phyloP scores from a whole-genome alignment of 1,139 yeast genomes.

The Pichia sp. region DNA sequence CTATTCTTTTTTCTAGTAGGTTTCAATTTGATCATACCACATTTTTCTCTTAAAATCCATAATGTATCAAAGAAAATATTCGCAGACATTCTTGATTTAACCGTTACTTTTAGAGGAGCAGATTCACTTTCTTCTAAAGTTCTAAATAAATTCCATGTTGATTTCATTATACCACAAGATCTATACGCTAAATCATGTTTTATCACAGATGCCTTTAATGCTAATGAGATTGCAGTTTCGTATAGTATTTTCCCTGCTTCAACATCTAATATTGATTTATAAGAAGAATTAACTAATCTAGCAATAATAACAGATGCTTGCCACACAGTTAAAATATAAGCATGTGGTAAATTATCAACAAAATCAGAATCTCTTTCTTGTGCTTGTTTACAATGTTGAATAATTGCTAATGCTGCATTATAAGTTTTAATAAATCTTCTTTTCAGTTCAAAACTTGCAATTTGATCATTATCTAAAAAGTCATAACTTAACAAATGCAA shows the following conservation, averaged over 20 bases:
- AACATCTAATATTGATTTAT: constrained; percentile 60
- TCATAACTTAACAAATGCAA: constrained; percentile 77
- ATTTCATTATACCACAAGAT: constrained; percentile 88
- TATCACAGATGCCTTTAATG: constrained; percentile 74
- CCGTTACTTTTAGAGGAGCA: constrained; percentile 39
- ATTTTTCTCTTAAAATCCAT: constrained; percentile 75
- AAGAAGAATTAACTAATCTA: constrained; percentile 68
- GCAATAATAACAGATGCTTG: constrained; percentile 85
- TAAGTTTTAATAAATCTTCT: constrained; percentile 72
- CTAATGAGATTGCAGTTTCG: constrained; percentile 60
- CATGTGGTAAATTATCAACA: constrained; percentile 76
- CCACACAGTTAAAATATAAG: constrained; percentile 77
- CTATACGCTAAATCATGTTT: constrained; percentile 91
- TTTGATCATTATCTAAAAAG: constrained; percentile 59
- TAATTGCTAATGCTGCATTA: constrained; percentile 67
- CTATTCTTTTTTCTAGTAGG: constrained; percentile 30
- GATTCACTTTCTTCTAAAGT: constrained; percentile 42
- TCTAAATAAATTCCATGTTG: constrained; percentile 84
- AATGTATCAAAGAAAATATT: constrained; percentile 88
- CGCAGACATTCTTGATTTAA: constrained; percentile 83
- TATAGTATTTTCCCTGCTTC: constrained; percentile 69
- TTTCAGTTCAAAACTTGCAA: constrained; percentile 57
- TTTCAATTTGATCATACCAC: constrained; percentile 67
- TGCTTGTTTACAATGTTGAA: constrained; percentile 61
- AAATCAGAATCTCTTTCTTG: constrained; percentile 56